A percentile compares a stretch with the other conserved stretches of the same genome.
phyloP scores from a whole-genome alignment of 2,329 filamentous ascomycete genomes.

The Diplodia intermedia region DNA sequence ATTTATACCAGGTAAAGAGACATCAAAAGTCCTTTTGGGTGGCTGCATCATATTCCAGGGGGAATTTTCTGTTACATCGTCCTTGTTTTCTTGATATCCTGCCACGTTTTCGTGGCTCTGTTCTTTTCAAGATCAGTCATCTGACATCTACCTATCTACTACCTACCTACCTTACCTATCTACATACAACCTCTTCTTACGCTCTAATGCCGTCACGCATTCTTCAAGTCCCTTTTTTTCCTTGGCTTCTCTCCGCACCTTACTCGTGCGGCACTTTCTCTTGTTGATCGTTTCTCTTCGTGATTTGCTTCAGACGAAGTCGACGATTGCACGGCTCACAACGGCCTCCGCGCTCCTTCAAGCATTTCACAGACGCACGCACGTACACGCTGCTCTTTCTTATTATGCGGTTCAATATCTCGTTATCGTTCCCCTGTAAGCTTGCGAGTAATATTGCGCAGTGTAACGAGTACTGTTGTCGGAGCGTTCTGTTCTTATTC shows the following conservation, averaged over 20 bases:
- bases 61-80: background rate
- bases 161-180: conserved; percentile 24
- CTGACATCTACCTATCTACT: conserved; percentile 22
- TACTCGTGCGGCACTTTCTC: background rate
- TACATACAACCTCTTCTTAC: conserved; percentile 12
- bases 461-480: background rate
- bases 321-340: conserved; percentile 1
- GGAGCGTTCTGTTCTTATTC: background rate
- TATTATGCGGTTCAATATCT: background rate
- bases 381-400: background rate
- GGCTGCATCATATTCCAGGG: conserved; percentile 9
- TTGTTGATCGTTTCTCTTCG: background rate
- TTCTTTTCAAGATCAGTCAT: conserved; percentile 16
- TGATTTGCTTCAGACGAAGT: conserved; percentile 8
- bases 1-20: conserved; percentile 18
- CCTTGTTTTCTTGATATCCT: conserved; percentile 26
- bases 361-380: background rate
- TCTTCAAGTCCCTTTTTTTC: background rate
- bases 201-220: conserved; percentile 21
- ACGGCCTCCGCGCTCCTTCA: background rate
- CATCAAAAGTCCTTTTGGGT: background rate
- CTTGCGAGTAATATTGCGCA: background rate
- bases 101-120: conserved; percentile 6
- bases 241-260: background rate
- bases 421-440: background rate